phyloP scores from a whole-genome alignment of 129 eudicot genomes.

The Calendula officinalis region DNA sequence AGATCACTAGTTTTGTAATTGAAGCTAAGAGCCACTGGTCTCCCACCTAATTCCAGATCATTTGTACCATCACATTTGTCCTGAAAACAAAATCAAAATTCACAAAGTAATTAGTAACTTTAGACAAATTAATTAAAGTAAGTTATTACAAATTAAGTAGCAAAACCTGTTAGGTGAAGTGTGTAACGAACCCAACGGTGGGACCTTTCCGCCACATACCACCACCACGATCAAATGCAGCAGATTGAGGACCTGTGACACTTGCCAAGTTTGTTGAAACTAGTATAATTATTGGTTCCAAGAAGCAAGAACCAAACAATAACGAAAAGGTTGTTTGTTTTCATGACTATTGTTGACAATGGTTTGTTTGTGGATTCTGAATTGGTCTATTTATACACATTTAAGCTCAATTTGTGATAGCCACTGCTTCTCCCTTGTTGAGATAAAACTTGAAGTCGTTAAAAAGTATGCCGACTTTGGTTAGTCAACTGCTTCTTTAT shows the following conservation, averaged over 20 bases:
- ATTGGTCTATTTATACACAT: constrained; percentile 12
- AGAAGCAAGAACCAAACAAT: constrained; percentile 21
- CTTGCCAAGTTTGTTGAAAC: constrained; percentile 32
- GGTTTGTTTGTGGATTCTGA: neutral
- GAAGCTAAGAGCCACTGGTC: constrained; percentile 41
- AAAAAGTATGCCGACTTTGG: constrained; percentile 17
- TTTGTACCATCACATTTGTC: constrained; percentile 50
- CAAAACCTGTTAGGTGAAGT: constrained; percentile 47
- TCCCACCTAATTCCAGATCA: constrained; percentile 34
- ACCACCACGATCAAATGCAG: constrained; percentile 38
- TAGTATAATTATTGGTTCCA: constrained; percentile 2
- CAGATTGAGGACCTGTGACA: constrained; percentile 43
- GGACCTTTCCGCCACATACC: constrained; percentile 36
- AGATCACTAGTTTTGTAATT: constrained; percentile 38
- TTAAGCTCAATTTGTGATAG: constrained; percentile 15
- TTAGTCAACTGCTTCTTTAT: neutral
- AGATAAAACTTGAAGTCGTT: constrained; percentile 28
- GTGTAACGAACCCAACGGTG: constrained; percentile 23
- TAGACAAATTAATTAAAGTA: neutral
- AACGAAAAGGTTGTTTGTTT: constrained; percentile 1
- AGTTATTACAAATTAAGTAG: neutral
- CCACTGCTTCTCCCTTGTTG: constrained; percentile 17
- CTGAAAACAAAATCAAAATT: constrained; percentile 10
- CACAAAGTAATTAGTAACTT: neutral
- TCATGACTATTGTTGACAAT: constrained; percentile 15